A percentile compares a stretch with the other conserved stretches of the same genome.
Conservation (phyloP, 106 monocot species). For the Acanthochlamys bracteata region DNA sequence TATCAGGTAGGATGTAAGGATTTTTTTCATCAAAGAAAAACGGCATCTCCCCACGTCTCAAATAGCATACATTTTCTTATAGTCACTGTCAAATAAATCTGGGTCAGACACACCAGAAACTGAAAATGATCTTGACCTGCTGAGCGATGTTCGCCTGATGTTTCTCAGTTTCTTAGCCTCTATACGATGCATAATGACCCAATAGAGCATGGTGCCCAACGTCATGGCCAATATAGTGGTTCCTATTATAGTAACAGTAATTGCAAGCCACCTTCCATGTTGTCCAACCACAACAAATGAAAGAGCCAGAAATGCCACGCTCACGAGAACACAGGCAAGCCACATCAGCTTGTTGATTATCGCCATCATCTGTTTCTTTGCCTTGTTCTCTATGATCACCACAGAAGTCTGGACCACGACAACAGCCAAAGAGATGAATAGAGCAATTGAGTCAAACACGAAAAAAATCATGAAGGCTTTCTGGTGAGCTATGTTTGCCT, state of each 20-base stretch:
- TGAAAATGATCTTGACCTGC: slow-evolving; percentile 43
- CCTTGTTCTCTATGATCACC: slow-evolving; percentile 71
- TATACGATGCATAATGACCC: slow-evolving; percentile 58
- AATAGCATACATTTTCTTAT: slow-evolving; percentile 75
- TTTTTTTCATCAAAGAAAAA: too few relatives aligned
- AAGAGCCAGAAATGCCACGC: slow-evolving; percentile 65
- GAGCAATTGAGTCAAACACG: slow-evolving; percentile 69
- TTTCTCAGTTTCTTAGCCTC: slow-evolving; percentile 58
- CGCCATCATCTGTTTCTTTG: slow-evolving; percentile 92
- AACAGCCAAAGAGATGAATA: slow-evolving; percentile 85
- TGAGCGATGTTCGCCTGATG: slow-evolving; percentile 41
- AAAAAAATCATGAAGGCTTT: slow-evolving; percentile 81
- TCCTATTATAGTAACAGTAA: slow-evolving; percentile 64
- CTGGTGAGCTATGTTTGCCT: slow-evolving; percentile 65
- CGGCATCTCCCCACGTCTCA: slow-evolving; percentile 11
- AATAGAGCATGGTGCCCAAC: slow-evolving; percentile 67
- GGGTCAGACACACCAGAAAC: slow-evolving; percentile 26
- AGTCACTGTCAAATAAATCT: slow-evolving; percentile 37
- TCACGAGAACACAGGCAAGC: slow-evolving; percentile 71
- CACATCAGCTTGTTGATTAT: slow-evolving; percentile 96
- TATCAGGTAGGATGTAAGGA: too few relatives aligned
- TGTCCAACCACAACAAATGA: slow-evolving; percentile 68
- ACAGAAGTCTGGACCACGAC: slow-evolving; percentile 94
- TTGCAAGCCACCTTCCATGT: slow-evolving; percentile 48
- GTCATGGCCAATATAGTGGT: slow-evolving; percentile 55